These are phyloP conservation scores for Melastoma malabathricum DNA, from an alignment of 345 rosid species.

Conservation along the genomic window DNA sequence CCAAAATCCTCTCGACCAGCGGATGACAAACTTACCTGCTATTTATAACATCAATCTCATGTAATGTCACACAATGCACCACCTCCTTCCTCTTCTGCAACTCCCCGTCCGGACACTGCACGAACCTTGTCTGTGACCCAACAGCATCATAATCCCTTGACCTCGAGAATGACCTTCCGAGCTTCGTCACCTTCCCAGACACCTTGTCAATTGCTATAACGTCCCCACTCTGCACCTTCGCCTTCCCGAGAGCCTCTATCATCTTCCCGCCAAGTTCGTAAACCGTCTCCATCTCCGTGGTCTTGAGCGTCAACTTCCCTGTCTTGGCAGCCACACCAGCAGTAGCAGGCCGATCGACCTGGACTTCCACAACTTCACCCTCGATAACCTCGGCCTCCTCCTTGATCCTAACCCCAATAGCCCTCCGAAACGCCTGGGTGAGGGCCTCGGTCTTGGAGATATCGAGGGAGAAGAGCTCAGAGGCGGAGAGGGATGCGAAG, in stretches of 20 bases:
- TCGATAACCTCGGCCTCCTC: conserved; percentile 85
- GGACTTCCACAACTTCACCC: conserved; percentile 90
- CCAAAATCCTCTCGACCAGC: too few species aligned
- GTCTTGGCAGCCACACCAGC: conserved; percentile 81
- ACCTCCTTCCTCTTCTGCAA: conserved; percentile 95
- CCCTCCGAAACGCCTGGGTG: conserved; percentile 72
- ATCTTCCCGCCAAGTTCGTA: conserved; percentile 86
- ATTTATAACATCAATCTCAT: conserved; percentile 95
- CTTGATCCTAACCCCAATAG: conserved; percentile 82
- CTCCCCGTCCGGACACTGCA: conserved; percentile 96
- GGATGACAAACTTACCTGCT: conserved; percentile 45
- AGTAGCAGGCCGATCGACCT: conserved; percentile 68
- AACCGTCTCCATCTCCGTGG: conserved; percentile 91
- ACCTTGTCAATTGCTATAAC: conserved; percentile 84
- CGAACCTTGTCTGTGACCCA: conserved; percentile 92
- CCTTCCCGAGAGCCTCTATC: conserved; percentile 82
- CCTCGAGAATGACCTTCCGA: conserved; percentile 85
- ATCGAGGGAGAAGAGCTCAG: conserved; percentile 83
- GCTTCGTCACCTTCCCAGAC: conserved; percentile 75
- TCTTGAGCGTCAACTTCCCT: conserved; percentile 79
- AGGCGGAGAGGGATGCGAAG: conserved; percentile 77
- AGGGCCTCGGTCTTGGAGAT: conserved; percentile 95
- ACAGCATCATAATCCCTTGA: conserved; percentile 92
- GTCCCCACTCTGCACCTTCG: conserved; percentile 94
- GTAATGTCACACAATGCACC: conserved; percentile 86